These are phyloP conservation scores for Entomortierella beljakovae DNA, from an alignment of 192 early-diverging fungal species.

Conservation along the genomic window DNA sequence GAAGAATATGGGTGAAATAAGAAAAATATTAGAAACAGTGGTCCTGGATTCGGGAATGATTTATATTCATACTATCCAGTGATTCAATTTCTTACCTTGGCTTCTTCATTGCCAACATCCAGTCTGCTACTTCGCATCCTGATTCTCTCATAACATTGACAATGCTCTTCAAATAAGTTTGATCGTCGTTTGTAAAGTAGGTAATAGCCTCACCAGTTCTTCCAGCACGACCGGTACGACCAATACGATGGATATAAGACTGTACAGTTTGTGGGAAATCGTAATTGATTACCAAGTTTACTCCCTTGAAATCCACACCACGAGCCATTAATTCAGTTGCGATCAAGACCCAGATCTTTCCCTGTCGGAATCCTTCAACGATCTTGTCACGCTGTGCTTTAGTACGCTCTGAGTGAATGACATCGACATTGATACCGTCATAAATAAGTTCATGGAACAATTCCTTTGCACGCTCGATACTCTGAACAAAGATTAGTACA, in stretches of 20 bases:
- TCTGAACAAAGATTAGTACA: slow-evolving; percentile 96
- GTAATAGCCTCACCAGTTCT: slow-evolving; percentile 90
- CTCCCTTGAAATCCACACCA: slow-evolving; percentile 99
- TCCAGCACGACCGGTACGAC: slow-evolving; percentile 98
- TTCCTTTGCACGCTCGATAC: slow-evolving; percentile 96
- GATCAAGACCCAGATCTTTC: slow-evolving; percentile 96
- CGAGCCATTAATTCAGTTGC: slow-evolving; percentile 97
- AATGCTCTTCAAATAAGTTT: slow-evolving; percentile 88
- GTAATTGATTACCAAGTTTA: slow-evolving; percentile 98
- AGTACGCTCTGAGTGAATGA: slow-evolving; percentile 97
- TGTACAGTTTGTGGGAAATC: slow-evolving; percentile 95
- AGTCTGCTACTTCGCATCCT: slow-evolving; percentile 96
- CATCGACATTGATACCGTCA: slow-evolving; percentile 98
- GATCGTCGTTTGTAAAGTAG: slow-evolving; percentile 95
- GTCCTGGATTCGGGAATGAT: too few relatives aligned
- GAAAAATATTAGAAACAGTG: not conserved
- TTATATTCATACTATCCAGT: too few relatives aligned
- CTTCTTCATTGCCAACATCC: slow-evolving; percentile 94
- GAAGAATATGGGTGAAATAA: not conserved
- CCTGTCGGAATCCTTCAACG: slow-evolving; percentile 88
- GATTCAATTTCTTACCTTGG: slow-evolving; percentile 69
- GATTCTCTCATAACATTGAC: slow-evolving; percentile 98
- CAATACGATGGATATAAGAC: slow-evolving; percentile 97
- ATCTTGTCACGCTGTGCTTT: slow-evolving; percentile 92
- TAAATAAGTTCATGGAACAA: slow-evolving; percentile 96